phyloP scores from a whole-genome alignment of 164 flowering plant genomes.

The Sextonia rubra region DNA sequence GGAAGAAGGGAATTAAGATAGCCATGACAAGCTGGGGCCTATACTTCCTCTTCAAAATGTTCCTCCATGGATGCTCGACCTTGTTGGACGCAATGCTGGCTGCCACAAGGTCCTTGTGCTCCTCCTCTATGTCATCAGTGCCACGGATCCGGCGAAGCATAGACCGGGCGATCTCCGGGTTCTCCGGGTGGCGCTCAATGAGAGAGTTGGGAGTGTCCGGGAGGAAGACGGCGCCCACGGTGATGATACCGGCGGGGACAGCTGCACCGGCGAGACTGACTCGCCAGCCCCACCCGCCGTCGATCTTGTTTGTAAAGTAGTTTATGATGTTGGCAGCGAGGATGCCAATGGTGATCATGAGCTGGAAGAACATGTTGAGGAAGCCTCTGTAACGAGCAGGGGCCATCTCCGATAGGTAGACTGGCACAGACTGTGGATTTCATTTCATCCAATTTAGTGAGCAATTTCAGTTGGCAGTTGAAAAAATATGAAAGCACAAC shows the following conservation, averaged over 20 bases:
- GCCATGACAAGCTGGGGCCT: conserved; percentile 75
- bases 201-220: conserved; percentile 86
- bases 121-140: conserved; percentile 48
- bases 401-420: conserved; percentile 84
- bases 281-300: conserved; percentile 80
- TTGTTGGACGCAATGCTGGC: conserved; percentile 60
- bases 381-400: conserved; percentile 72
- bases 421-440: conserved; percentile 49
- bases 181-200: conserved; percentile 48
- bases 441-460: background rate
- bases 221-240: conserved; percentile 53
- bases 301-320: conserved; percentile 58
- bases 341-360: conserved; percentile 72
- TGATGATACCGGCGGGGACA: conserved; percentile 69
- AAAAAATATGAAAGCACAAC: no score
- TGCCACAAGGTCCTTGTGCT: conserved; percentile 52
- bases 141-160: conserved; percentile 54
- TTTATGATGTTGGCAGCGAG: conserved; percentile 62
- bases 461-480: no score
- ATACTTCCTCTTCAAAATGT: conserved; percentile 47
- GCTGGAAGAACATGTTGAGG: conserved; percentile 71
- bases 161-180: conserved; percentile 32
- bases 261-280: conserved; percentile 58
- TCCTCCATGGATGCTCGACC: conserved; percentile 68
- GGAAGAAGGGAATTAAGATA: conserved; percentile 62